phyloP scores from a whole-genome alignment of 345 rosid genomes.

The Schrenkiella parvula region DNA sequence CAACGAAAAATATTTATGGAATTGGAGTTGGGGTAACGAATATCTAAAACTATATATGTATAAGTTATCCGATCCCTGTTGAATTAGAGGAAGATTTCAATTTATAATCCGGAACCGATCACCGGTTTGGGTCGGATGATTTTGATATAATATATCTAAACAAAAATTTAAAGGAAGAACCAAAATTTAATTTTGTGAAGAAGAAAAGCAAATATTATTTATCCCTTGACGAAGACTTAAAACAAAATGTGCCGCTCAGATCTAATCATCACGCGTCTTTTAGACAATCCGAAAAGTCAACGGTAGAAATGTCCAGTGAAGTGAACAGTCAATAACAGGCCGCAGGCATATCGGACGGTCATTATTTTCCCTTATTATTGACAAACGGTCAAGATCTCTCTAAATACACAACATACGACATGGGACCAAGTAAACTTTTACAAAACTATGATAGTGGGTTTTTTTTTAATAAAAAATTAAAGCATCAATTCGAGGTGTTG shows the following conservation, averaged over 20 bases:
- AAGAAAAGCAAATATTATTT: neutral
- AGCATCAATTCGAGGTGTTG: conserved; percentile 5
- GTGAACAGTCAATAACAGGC: neutral
- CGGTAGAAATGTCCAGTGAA: neutral
- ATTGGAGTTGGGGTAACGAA: neutral
- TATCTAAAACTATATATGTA: too few species aligned
- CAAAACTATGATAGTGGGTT: neutral
- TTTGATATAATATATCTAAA: too few species aligned
- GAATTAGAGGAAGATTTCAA: too few species aligned
- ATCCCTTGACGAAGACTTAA: neutral
- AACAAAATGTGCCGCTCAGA: conserved; percentile 17
- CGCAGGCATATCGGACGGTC: conserved; percentile 20
- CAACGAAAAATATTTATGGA: neutral
- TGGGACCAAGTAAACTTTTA: neutral
- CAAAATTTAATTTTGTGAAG: neutral
- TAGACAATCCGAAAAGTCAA: conserved; percentile 9
- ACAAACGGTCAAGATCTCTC: conserved; percentile 5
- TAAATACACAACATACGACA: neutral
- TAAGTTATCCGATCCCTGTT: too few species aligned
- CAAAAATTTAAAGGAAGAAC: too few species aligned
- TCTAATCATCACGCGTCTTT: conserved; percentile 19
- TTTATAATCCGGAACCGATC: too few species aligned
- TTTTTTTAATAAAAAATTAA: neutral
- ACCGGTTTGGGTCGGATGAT: too few species aligned
- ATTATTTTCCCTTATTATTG: neutral